Evolutionary conservation across 257 asterid genomes (phyloP).

Genomic region (Osmanthus fragrans): DNA sequence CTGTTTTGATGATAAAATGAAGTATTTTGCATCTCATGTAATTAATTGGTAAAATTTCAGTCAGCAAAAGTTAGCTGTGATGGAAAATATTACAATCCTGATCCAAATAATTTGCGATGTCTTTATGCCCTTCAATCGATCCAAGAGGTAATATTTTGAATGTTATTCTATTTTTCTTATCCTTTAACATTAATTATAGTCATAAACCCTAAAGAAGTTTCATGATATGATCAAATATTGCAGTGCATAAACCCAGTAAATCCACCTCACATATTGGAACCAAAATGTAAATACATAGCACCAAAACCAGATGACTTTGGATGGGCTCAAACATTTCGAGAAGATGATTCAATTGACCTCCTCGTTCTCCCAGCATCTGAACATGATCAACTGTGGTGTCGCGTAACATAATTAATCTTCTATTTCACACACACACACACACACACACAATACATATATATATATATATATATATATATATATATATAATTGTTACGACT

Average conservation of each 20-base stretch:
- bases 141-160: constrained; percentile 25
- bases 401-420: constrained; percentile 16
- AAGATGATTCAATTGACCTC: not conserved
- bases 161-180: not conserved
- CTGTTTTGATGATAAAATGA: not conserved
- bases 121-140: constrained; percentile 29
- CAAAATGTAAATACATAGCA: constrained; percentile 18
- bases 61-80: constrained; percentile 41
- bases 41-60: constrained; percentile 17
- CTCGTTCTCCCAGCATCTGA: constrained; percentile 9
- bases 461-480: too few species aligned
- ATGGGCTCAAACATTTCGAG: not conserved
- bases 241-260: constrained; percentile 14
- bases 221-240: not conserved
- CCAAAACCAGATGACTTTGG: not conserved
- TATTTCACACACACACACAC: too few species aligned
- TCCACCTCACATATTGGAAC: constrained; percentile 19
- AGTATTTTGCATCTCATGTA: too few species aligned
- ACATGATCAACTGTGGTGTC: constrained; percentile 21
- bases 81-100: constrained; percentile 39
- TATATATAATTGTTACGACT: too few species aligned
- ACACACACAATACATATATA: too few species aligned
- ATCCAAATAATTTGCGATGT: constrained; percentile 35
- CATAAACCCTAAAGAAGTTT: not conserved
- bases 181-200: not conserved